Conservation (phyloP, 441 rosid genomes). For the Flueggea neowawraea region DNA sequence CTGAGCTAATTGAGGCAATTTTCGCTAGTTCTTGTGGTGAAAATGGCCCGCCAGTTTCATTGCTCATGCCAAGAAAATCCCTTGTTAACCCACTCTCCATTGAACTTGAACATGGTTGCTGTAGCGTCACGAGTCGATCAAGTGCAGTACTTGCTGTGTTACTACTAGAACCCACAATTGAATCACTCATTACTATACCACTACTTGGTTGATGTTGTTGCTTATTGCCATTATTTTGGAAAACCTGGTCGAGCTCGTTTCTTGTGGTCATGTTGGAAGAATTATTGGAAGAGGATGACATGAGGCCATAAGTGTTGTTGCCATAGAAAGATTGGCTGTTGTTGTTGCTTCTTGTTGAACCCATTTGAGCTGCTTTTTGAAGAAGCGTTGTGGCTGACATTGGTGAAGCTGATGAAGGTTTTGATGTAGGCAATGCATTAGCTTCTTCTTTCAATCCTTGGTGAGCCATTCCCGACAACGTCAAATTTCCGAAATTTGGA, state of each 20-base stretch:
- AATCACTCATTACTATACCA: slow-evolving; percentile 15
- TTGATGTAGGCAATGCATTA: slow-evolving; percentile 31
- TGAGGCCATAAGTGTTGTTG: slow-evolving; percentile 24
- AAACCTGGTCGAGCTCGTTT: slow-evolving; percentile 25
- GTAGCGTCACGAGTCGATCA: slow-evolving; percentile 30
- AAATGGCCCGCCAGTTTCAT: slow-evolving; percentile 43
- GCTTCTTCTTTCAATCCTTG: slow-evolving; percentile 45
- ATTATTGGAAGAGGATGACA: slow-evolving; percentile 29
- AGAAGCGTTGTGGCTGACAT: slow-evolving; percentile 95
- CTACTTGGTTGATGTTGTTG: slow-evolving; percentile 8
- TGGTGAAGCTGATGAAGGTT: slow-evolving; percentile 24
- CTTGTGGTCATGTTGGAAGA: slow-evolving; percentile 17
- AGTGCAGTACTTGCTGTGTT: slow-evolving; percentile 23
- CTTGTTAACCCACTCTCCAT: slow-evolving; percentile 52
- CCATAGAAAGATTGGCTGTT: slow-evolving; percentile 35
- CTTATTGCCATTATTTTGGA: slow-evolving; percentile 15
- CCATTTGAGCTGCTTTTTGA: slow-evolving; percentile 91
- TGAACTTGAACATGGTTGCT: slow-evolving; percentile 24
- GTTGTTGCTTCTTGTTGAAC: slow-evolving; percentile 48
- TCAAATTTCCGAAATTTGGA: slow-evolving; percentile 27
- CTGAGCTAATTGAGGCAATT: slow-evolving; percentile 60
- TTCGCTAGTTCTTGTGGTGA: slow-evolving; percentile 67
- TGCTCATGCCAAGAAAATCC: slow-evolving; percentile 78
- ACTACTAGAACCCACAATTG: not conserved
- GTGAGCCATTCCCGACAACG: slow-evolving; percentile 48